phyloP scores from a whole-genome alignment of 2,329 filamentous ascomycete species.

The Zymoseptoria ardabiliae region DNA sequence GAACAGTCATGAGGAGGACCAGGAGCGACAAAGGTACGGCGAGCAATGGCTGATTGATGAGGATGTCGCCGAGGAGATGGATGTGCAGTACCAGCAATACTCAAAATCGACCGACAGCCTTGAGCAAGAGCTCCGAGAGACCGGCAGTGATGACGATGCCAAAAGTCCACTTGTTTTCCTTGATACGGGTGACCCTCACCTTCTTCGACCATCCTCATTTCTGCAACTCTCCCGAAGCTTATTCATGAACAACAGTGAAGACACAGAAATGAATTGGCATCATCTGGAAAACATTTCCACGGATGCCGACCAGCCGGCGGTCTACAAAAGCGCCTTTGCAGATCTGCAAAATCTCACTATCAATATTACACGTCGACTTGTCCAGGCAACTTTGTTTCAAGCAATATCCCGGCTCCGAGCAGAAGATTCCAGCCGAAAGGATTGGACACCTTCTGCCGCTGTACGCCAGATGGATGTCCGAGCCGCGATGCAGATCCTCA shows the following conservation, averaged over 20 bases:
- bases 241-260: slow-evolving; percentile 64
- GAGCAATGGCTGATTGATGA: slow-evolving; percentile 58
- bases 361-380: slow-evolving; percentile 61
- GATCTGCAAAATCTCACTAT: slow-evolving; percentile 65
- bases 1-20: slow-evolving; percentile 52
- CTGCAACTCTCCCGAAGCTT: slow-evolving; percentile 56
- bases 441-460: slow-evolving; percentile 17
- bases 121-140: background rate
- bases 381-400: slow-evolving; percentile 63
- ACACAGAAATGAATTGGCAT: slow-evolving; percentile 61
- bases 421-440: slow-evolving; percentile 22
- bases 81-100: slow-evolving; percentile 9
- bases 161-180: background rate
- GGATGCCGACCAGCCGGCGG: slow-evolving; percentile 51
- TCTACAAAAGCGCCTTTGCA: slow-evolving; percentile 67
- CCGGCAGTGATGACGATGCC: background rate
- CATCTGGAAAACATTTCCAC: slow-evolving; percentile 41
- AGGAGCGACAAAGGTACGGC: slow-evolving; percentile 56
- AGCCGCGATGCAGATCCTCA: slow-evolving; percentile 48
- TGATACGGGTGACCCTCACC: slow-evolving; percentile 41
- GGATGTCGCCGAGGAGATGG: slow-evolving; percentile 30
- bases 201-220: slow-evolving; percentile 57
- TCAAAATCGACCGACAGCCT: slow-evolving; percentile 21
- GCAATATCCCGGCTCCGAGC: slow-evolving; percentile 61
- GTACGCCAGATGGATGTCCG: slow-evolving; percentile 42